A percentile compares a stretch with the other conserved stretches of the same genome.
These are phyloP conservation scores for Mrakia frigida DNA, from an alignment of 768 basidiomycete species.

Conservation along the genomic window DNA sequence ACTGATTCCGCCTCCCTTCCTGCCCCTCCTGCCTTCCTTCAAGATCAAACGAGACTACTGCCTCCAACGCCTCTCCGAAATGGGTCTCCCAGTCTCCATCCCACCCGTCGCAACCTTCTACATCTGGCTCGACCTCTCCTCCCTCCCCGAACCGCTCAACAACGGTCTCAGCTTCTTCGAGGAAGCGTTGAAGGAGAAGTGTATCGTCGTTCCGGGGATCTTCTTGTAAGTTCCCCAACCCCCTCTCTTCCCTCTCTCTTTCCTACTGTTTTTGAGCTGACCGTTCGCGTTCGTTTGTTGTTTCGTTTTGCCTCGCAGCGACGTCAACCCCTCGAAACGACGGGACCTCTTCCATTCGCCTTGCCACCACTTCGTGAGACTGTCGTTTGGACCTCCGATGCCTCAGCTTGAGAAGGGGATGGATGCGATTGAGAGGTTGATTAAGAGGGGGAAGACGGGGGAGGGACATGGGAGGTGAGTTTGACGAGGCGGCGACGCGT, in stretches of 20 bases:
- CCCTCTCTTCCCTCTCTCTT: not conserved
- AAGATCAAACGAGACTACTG: constrained; percentile 86
- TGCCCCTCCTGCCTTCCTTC: constrained; percentile 50
- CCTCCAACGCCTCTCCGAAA: constrained; percentile 66
- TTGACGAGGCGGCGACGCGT: not conserved
- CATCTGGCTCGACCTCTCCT: constrained; percentile 79
- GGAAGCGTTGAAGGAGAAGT: constrained; percentile 73
- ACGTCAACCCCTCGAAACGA: constrained; percentile 15
- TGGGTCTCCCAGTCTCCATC: constrained; percentile 66
- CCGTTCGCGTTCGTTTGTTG: not conserved
- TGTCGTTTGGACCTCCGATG: constrained; percentile 22
- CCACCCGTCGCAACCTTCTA: constrained; percentile 66
- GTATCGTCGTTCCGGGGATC: constrained; percentile 18
- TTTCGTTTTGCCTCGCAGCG: not conserved
- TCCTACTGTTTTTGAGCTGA: not conserved
- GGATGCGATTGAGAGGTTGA: constrained; percentile 27
- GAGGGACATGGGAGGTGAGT: constrained; percentile 3
- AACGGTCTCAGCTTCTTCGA: constrained; percentile 94
- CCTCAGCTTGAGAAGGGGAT: constrained; percentile 26
- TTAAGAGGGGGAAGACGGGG: not conserved
- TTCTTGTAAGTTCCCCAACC: not conserved
- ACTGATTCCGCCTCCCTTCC: not conserved
- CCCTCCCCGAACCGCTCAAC: constrained; percentile 73
- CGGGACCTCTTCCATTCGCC: constrained; percentile 24
- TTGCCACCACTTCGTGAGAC: constrained; percentile 19